Base-by-base conservation (phyloP, 2,329 filamentous ascomycete genomes). In the Penicillium sp. region DNA sequence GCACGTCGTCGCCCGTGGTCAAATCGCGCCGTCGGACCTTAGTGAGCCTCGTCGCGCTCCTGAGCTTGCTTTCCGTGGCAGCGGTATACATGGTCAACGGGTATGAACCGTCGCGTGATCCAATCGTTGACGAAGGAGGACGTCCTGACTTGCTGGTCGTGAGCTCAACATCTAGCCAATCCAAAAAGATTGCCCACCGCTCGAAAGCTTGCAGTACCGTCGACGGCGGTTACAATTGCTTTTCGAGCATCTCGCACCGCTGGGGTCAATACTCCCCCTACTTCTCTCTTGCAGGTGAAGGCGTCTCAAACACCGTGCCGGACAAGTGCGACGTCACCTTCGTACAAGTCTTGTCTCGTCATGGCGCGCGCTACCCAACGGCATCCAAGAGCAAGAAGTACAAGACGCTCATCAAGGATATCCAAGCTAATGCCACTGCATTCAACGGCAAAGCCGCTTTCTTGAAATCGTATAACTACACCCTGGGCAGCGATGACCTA, bases 241-340 rank as follows among this genome's bases (percentile, higher is more conserved):
- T 82, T 52, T 76, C 84, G 4, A 74, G 83, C 35, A 83, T 89
- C 48, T 86, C 87, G 1, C 89, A 87, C 66, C 84, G 82, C 58
- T 96, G 92, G 92, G 93, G 93, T 58, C 92, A 94, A 74, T 97
- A 97, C 75, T 90, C 92, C 19, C 91, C 93, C 1, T 96, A 87
- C 78, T 97, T 91, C 77, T 84, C 88, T 0, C 88, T 93, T 0
- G 63, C 63, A 1, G 57, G 65, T 4, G 84, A 87, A 6, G 80
- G 85, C 2, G 85, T 92, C 54, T 80, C 86, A 16, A 68, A 82
- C 6, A 80, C 81, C 7, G 79, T 89, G 0, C 93, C 92, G 0
- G 67, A 80, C 0, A 82, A 81, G n/a, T 97, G 93, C 77, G 79
- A 84, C 13, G 79, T 94, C 68, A 94, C 88, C 2, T 94, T 96